Base-by-base conservation (phyloP, 345 rosid species). In the Odontarrhena argentea region DNA sequence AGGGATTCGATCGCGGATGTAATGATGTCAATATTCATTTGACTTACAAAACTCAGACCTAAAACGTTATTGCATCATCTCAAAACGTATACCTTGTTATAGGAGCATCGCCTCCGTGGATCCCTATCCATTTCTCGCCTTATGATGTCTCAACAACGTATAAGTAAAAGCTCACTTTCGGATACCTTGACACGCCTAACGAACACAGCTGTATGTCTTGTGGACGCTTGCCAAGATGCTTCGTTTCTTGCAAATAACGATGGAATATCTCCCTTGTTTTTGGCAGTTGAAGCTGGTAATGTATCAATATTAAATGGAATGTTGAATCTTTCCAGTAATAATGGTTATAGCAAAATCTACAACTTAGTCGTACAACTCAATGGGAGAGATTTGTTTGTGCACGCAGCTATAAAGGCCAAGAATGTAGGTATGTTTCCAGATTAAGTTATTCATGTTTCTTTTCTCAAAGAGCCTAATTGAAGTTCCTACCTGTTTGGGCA, bases 251-350 rank as follows among this genome's bases (percentile, higher is more conserved):
- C 24, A 4, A 8, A 32, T n/a, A 7, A 37, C 6, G 3, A 43
- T 3, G 2, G 42, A 7, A 15, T 24, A 30, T 53, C 71, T 53
- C 62, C 70, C 4, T 44, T 66, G 6, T 55, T 32, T 43, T 5
- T 66, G 52, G 70, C 54, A 0, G 35, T 54, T 2, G 42, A 34
- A 38, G 48, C 12, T 30, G 62, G 42, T 11, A 10, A 26, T 2
- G 5, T 50, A 9, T 9, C 34, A 1, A 5, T 30, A 14, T 49
- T 66, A 7, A 14, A 25, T 1, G 30, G 5, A 42, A 54, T 66
- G 60, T 14, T 66, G 54, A 52, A 30, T 2, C 4, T 6, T 36
- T 1, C 2, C 2, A 6, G 8, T 8, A 36, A 36, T 36, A 1
- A 36, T 36, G 40, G 4, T 36, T 1, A 50, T 6, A 18, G 55